Evolutionary conservation across 2,329 filamentous ascomycete species (phyloP).

Genomic region (Xylariaceae sp.): DNA sequence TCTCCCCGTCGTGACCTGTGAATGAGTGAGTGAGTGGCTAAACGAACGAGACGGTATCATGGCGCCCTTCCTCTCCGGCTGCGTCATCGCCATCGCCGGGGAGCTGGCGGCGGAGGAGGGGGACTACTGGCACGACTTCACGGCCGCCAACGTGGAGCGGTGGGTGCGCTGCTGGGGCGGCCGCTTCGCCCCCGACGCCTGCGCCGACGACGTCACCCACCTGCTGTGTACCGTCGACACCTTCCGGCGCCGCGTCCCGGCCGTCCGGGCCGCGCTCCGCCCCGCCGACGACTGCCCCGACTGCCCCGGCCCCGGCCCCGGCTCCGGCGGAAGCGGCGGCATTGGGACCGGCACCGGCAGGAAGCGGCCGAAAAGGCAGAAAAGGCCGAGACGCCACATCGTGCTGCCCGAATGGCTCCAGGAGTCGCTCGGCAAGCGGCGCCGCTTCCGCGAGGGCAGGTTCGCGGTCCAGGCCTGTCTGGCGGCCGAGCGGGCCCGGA

Average conservation of each 20-base stretch:
- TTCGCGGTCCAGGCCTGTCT: not conserved
- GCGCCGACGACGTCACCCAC: constrained; percentile 52
- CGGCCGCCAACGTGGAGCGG: constrained; percentile 48
- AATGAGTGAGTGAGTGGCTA: too few species aligned
- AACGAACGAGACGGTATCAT: too few species aligned
- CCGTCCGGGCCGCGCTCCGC: constrained; percentile 35
- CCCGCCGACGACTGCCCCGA: constrained; percentile 22
- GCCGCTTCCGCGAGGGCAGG: constrained; percentile 9
- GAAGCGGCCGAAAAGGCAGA: too few species aligned
- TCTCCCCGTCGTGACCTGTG: too few species aligned
- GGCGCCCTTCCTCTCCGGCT: constrained; percentile 43
- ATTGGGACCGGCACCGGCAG: too few species aligned
- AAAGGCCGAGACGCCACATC: constrained; percentile 28
- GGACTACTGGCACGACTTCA: constrained; percentile 32
- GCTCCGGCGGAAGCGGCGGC: too few species aligned
- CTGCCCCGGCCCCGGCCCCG: too few species aligned
- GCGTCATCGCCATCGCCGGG: constrained; percentile 51
- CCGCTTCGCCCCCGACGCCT: constrained; percentile 35
- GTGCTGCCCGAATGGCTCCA: constrained; percentile 48
- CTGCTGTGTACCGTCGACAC: constrained; percentile 58
- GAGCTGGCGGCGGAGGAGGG: too few species aligned
- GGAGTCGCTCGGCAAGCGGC: constrained; percentile 29
- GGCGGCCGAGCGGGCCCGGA: constrained; percentile 19
- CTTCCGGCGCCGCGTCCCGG: constrained; percentile 40
- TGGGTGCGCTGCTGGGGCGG: constrained; percentile 63